phyloP scores from a whole-genome alignment of 352 stramenopile genomes.

The Phytophthora quininea region DNA sequence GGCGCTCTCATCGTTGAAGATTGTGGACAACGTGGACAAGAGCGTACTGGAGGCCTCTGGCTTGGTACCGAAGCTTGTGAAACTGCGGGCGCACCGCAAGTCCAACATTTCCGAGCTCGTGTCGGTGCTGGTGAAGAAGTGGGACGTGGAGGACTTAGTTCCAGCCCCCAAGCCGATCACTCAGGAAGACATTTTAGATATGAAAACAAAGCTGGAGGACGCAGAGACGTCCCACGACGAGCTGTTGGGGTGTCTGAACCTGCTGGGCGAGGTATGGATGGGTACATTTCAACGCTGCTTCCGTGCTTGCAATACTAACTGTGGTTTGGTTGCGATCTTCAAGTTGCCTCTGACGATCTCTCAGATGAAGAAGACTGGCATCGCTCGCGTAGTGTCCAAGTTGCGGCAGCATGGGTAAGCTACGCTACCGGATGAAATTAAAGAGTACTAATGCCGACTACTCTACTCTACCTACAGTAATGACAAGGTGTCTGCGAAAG shows the following conservation, averaged over 20 bases:
- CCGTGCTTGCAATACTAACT: constrained; percentile 1
- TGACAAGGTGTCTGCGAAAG: constrained; percentile 76
- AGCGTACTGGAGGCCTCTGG: constrained; percentile 37
- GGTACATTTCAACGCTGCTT: background rate
- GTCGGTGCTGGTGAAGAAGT: constrained; percentile 48
- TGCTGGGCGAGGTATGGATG: constrained; percentile 49
- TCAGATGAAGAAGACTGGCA: constrained; percentile 73
- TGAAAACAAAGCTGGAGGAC: constrained; percentile 66
- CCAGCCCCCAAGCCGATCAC: constrained; percentile 53
- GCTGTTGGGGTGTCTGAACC: constrained; percentile 57
- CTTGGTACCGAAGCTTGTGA: constrained; percentile 44
- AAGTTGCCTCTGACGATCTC: constrained; percentile 69
- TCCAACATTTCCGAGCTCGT: constrained; percentile 40
- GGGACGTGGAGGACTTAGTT: constrained; percentile 54
- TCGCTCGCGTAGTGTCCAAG: constrained; percentile 62
- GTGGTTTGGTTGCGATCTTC: background rate
- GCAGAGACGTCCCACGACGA: constrained; percentile 68
- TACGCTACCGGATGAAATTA: background rate
- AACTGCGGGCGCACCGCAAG: constrained; percentile 40
- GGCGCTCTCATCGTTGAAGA: constrained; percentile 36
- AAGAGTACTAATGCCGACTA: no score
- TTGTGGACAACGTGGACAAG: constrained; percentile 38
- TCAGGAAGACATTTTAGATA: constrained; percentile 57
- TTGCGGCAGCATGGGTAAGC: constrained; percentile 81
- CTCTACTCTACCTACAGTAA: constrained; percentile 44